Evolutionary conservation across 805 yeast species (phyloP), one percentile per base, ranked within the genome.

Genomic region (Cyberlindnera xishuangbannaensis): DNA sequence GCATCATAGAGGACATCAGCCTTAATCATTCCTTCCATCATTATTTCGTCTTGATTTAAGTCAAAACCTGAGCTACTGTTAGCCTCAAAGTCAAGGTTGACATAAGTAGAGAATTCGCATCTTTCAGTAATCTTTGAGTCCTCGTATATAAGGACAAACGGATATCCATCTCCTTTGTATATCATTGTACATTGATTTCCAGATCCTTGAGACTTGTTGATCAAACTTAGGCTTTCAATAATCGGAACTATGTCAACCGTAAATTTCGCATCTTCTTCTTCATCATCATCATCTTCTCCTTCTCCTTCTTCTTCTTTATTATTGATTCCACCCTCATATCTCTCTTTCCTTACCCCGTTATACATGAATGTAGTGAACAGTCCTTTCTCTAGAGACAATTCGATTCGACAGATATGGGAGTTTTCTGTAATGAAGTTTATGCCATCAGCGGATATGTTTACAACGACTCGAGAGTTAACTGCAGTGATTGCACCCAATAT

Each of bases 121-220:
- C 67, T 56, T 41, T 79, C 83, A 2, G 67, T 62, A 37, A 77
- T 64, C 38, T 69, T 58, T 2, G 58, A 50, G 32, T 74, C 79
- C 44, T 74, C 78, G 53, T 76, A 77, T 4, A 70, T 65, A 15
- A 79, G 39, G 0, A 70, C 61, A 44, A 80, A 74, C 0, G 79
- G 80, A 8, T 64, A 49, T 1, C 78, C 79, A 7, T 58, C 50
- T 0, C 73, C 72, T 28, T 62, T 55, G 45, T 69, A 72, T 15
- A 69, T 63, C 35, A 78, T 39, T 7, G 76, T 67, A 42, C 78
- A 73, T 36, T 69, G 71, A 1, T 67, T 51, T 3, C 33, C 53
- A 37, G 41, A 50, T 1, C 20, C 23, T 21, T 53, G 51, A 39
- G 51, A 62, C 26, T 52, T 50, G 40, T 53, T 64, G 44, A 53